A percentile compares a stretch with the other conserved stretches of the same genome.
These are phyloP conservation scores for Xylaria venustula DNA, from an alignment of 495 filamentous ascomycete genomes.

Conservation along the genomic window DNA sequence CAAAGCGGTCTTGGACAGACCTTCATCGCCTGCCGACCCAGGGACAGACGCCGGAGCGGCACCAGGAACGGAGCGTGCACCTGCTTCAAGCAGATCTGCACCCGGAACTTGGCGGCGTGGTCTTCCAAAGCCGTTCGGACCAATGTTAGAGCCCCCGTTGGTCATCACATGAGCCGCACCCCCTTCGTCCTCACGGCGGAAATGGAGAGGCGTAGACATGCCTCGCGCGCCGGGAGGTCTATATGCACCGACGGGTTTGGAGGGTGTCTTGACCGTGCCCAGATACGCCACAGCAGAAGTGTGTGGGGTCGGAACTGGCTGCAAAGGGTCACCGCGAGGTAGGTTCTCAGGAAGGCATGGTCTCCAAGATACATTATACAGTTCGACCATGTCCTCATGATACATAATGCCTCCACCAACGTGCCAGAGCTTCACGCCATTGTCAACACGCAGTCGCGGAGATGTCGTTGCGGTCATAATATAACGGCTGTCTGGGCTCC, in stretches of 20 bases:
- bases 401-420: constrained; percentile 89
- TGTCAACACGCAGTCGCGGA: constrained; percentile 91
- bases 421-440: constrained; percentile 94
- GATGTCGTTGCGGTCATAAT: constrained; percentile 97
- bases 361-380: constrained; percentile 91
- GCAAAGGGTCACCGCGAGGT: constrained; percentile 69
- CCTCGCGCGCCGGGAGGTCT: constrained; percentile 95
- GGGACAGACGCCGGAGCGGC: constrained; percentile 65
- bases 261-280: constrained; percentile 82
- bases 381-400: constrained; percentile 86
- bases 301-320: constrained; percentile 77
- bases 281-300: constrained; percentile 80
- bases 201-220: constrained; percentile 81
- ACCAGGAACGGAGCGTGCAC: constrained; percentile 61
- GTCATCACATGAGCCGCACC: constrained; percentile 80
- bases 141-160: constrained; percentile 67
- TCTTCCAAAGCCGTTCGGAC: constrained; percentile 79
- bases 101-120: constrained; percentile 53
- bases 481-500: constrained; percentile 92
- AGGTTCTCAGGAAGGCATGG: constrained; percentile 63
- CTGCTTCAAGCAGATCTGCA: constrained; percentile 45
- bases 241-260: constrained; percentile 93
- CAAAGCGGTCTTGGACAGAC: constrained; percentile 78
- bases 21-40: constrained; percentile 60
- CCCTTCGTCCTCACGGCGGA: constrained; percentile 97